Base-by-base conservation (phyloP, 1,284 basidiomycete species). In the Peniophora sp. region DNA sequence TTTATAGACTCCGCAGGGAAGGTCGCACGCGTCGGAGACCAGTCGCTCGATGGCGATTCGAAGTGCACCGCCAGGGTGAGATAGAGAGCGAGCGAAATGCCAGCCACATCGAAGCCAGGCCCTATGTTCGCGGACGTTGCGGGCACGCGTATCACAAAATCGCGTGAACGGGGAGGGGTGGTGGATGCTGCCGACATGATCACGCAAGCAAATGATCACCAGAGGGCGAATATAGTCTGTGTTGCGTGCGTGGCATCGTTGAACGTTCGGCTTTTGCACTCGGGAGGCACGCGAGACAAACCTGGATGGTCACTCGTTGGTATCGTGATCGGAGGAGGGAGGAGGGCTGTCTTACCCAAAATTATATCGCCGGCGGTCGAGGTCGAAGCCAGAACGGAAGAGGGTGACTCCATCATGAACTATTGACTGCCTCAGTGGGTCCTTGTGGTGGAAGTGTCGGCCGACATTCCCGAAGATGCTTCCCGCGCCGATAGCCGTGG, bases 51-150 rank as follows among this genome's bases (percentile, higher is more conserved):
- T 42, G 58, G 59, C 22, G 60, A 52, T n/a, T 66, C 58, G 52
- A 76, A 60, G 47, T 77, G 77, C 55, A 97, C 87, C 34, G 78
- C 73, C 56, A 99, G 78, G 12, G 83, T 86, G 57, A 98, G 80
- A 61, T 88, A 79, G 32, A 97, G 82, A 1, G 92, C 94, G 24
- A 99, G 85, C 1, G 96, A 97, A 55, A 99, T 86, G 18, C 97
- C 97, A 57, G 97, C 92, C 53, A 99, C 97, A 67, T 99, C 97
- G 68, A 99, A 99, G 12, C 97, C 97, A 23, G 97, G 97, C 2
- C 96, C 96, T 63, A 99, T 95, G 75, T 99, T 99, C 57, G 96
- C 96, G 52, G 95, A 96, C 1, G 96, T 98, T 20, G 93, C 93
- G 9, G 96, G 96, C 49, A 99, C 90, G 59, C 76, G 79, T 68